Evolutionary conservation across 345 rosid species (phyloP), one percentile per base, ranked within the genome.

Genomic region (Lepidium africanum): DNA sequence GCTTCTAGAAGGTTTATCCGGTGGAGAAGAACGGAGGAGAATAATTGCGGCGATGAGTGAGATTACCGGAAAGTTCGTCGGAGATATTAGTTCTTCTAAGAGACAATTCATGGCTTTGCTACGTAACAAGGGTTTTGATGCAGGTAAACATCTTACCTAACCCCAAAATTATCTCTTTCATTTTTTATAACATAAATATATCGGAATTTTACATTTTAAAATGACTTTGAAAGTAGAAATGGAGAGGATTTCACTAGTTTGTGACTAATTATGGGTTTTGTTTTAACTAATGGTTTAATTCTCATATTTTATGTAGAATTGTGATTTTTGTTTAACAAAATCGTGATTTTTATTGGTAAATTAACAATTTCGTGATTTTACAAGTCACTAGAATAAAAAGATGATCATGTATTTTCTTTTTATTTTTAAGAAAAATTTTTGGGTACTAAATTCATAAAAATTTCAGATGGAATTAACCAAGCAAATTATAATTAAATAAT

Each of bases 61-160:
- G 51, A 9, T 42, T 51, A 76, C 68, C 13, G 69, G 59, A 53
- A 58, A 10, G 30, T 40, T 69, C 23, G 35, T 76, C 5, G 74
- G 76, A 30, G 85, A 73, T 7, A 53, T 40, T 50, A 13, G 1
- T 56, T 46, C 52, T 56, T 5, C 13, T 55, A 72, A 85, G 39
- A 84, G 88, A 1, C 75, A 65, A 16, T 55, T 88, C 52, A 84
- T 93, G 94, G 48, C 78, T 5, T 72, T 40, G 63, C 70, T 90
- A 55, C 85, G 87, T 13, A 78, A 76, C 45, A 71, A 47, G 17
- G 98, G 91, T 45, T 81, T 85, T 21, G 97, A 90, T 64, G 91
- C 96, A 10, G 97, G 97, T 93, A 51, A 35, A 35, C 6, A 27
- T 27, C 6, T 27, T 27, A 27, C 32, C 6, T 27, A 30, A 5